Conservation (phyloP, 2,329 filamentous ascomycete genomes). For the Apiospora aurea region DNA sequence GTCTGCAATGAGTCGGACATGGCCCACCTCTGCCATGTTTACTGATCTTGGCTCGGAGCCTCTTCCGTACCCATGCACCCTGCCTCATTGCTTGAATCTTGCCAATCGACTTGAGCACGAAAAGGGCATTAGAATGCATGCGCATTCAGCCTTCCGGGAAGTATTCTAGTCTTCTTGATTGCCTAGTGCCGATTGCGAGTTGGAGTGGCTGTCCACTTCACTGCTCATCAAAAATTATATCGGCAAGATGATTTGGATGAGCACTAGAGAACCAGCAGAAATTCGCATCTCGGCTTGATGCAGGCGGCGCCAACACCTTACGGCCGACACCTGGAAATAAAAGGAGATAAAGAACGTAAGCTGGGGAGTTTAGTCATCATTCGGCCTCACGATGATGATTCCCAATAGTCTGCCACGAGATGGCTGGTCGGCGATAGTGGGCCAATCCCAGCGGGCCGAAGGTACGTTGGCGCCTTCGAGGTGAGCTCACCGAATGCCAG, state of each 20-base stretch:
- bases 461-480: no score
- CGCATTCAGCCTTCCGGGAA: no score
- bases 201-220: no score
- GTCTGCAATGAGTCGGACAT: slow-evolving; percentile 4
- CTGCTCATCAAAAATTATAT: neutral
- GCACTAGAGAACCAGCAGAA: no score
- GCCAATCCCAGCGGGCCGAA: no score
- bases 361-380: neutral
- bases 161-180: no score
- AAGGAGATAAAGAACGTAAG: neutral
- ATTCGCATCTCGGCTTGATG: no score
- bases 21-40: slow-evolving; percentile 6
- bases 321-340: neutral
- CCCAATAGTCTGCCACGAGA: neutral
- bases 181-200: no score
- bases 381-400: neutral
- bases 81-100: neutral
- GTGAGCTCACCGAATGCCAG: no score
- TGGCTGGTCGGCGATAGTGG: neutral
- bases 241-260: neutral
- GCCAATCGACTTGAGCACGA: no score
- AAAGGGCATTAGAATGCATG: no score
- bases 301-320: neutral
- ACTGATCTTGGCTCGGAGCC: neutral
- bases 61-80: neutral